These are phyloP conservation scores for Rhodotorula sp. DNA, from an alignment of 1,284 basidiomycete species.

Conservation along the genomic window DNA sequence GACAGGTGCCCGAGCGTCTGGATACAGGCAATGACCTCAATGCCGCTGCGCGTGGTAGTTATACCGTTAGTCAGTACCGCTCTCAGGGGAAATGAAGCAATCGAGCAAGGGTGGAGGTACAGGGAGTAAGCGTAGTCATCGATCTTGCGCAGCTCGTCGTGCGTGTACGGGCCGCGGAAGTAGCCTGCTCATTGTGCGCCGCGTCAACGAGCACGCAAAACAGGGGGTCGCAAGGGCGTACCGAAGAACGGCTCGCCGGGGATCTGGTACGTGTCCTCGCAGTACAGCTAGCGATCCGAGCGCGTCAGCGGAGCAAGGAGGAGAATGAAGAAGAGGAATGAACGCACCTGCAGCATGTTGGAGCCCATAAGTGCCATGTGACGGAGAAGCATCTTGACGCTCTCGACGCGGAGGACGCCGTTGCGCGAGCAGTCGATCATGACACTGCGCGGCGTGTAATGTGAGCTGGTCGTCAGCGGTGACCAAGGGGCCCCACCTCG, in stretches of 20 bases:
- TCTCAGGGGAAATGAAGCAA: neutral
- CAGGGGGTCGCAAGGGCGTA: slow-evolving; percentile 7
- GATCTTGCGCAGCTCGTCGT: slow-evolving; percentile 48
- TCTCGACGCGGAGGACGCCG: slow-evolving; percentile 49
- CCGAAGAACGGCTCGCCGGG: slow-evolving; percentile 53
- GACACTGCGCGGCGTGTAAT: slow-evolving; percentile 36
- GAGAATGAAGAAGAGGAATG: too few relatives aligned
- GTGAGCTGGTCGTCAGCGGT: neutral
- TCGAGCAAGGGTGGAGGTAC: slow-evolving; percentile 13
- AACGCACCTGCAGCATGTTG: slow-evolving; percentile 49
- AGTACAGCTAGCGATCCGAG: slow-evolving; percentile 26
- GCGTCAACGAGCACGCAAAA: neutral
- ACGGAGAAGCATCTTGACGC: slow-evolving; percentile 47
- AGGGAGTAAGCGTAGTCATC: slow-evolving; percentile 49
- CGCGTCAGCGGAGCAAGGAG: neutral
- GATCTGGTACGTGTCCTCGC: slow-evolving; percentile 51
- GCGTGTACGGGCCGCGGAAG: slow-evolving; percentile 40
- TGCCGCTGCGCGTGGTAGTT: slow-evolving; percentile 31
- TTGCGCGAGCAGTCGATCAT: slow-evolving; percentile 54
- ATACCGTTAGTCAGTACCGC: fast-evolving
- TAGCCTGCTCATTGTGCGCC: slow-evolving; percentile 11
- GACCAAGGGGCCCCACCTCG: too few relatives aligned
- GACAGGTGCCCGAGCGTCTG: slow-evolving; percentile 52
- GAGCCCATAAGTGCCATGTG: slow-evolving; percentile 49
- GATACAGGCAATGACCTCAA: slow-evolving; percentile 48